Conservation (phyloP, 805 yeast genomes). For the Starmerella khaoyaiensis region DNA sequence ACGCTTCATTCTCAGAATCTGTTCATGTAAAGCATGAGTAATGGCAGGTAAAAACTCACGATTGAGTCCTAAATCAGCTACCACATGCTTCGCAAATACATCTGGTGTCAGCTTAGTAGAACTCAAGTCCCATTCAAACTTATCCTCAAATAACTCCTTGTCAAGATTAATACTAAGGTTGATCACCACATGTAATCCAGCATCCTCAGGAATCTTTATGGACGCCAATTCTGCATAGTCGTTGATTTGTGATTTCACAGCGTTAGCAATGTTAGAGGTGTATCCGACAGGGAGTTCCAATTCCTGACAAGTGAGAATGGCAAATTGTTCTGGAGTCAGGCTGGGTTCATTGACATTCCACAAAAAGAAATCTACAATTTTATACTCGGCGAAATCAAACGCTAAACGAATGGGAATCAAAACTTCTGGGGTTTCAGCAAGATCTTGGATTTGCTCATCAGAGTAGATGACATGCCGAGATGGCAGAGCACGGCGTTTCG, state of each 20-base stretch:
- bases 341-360: constrained; percentile 60
- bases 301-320: constrained; percentile 66
- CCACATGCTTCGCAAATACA: constrained; percentile 67
- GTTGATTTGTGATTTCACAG: constrained; percentile 69
- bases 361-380: constrained; percentile 53
- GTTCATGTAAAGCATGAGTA: constrained; percentile 74
- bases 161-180: constrained; percentile 73
- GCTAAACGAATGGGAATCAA: constrained; percentile 56
- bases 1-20: constrained; percentile 57
- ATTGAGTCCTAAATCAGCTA: constrained; percentile 67
- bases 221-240: constrained; percentile 54
- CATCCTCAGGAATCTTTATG: constrained; percentile 53
- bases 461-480: constrained; percentile 30
- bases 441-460: constrained; percentile 29
- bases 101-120: constrained; percentile 54
- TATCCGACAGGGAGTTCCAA: constrained; percentile 58
- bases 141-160: constrained; percentile 75
- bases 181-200: constrained; percentile 60
- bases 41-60: constrained; percentile 85
- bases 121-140: constrained; percentile 81
- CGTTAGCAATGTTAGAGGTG: constrained; percentile 50
- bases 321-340: constrained; percentile 60
- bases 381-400: constrained; percentile 42
- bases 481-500: constrained; percentile 32
- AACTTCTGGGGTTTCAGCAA: constrained; percentile 33